Evolutionary conservation across 2,329 filamentous ascomycete genomes (phyloP).

Genomic region (Colletotrichum kahawae): DNA sequence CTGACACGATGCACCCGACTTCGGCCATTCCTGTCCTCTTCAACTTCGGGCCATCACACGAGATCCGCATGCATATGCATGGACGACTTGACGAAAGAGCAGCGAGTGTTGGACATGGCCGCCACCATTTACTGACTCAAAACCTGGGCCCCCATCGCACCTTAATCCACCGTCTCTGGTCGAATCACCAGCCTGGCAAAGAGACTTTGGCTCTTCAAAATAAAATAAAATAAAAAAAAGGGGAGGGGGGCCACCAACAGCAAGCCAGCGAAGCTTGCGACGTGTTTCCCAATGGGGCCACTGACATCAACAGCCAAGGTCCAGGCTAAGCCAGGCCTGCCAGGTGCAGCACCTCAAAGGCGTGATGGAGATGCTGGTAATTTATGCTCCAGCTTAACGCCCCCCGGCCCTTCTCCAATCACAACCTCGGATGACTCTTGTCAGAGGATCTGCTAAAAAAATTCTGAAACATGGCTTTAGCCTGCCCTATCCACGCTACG

Average conservation of each 20-base stretch:
- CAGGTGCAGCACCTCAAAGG: conserved; percentile 11
- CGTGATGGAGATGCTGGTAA: conserved; percentile 14
- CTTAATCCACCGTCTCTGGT: background rate
- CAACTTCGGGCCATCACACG: background rate
- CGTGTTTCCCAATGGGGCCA: conserved; percentile 12
- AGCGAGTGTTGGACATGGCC: background rate
- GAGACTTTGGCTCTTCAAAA: background rate
- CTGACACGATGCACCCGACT: background rate
- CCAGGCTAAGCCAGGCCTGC: conserved; percentile 1
- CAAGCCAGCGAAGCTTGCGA: conserved; percentile 14
- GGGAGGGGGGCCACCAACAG: background rate
- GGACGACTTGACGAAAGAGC: background rate
- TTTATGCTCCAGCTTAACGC: conserved; percentile 18
- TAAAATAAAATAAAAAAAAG: background rate
- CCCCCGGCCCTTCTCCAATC: conserved; percentile 6
- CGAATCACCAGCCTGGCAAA: conserved; percentile 10
- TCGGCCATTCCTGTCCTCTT: background rate
- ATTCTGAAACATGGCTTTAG: conserved; percentile 20
- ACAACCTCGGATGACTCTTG: conserved; percentile 19
- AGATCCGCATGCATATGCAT: background rate
- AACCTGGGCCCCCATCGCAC: background rate
- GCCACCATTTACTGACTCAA: conserved; percentile 3
- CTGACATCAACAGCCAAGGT: conserved; percentile 12
- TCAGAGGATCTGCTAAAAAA: conserved; percentile 16
- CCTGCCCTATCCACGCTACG: conserved; percentile 3